Percentiles rank a stretch among this genome's conserved stretches.
Evolutionary conservation across 108 stramenopile species (phyloP).

Genomic region (Cyclotella baltica): DNA sequence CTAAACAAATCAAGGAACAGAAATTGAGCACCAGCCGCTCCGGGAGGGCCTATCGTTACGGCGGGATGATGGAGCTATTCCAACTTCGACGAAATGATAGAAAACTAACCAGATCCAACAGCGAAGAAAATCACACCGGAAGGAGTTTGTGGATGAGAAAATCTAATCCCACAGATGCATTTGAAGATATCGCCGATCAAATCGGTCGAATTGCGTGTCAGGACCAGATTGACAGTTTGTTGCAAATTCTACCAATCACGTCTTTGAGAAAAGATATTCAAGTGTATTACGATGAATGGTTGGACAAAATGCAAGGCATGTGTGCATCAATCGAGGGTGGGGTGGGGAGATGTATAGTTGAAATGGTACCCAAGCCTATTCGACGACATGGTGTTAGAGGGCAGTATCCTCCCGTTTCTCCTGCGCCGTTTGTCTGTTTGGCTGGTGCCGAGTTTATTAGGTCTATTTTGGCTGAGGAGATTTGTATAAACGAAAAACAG

Average conservation of each 20-base stretch:
- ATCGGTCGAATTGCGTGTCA: conserved; percentile 34
- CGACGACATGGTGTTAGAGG: conserved; percentile 29
- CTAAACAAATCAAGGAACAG: background rate
- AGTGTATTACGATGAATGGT: conserved; percentile 64
- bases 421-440: conserved; percentile 34
- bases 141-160: conserved; percentile 14
- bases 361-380: conserved; percentile 66
- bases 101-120: conserved; percentile 19
- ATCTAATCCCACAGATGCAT: conserved; percentile 20
- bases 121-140: conserved; percentile 7
- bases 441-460: conserved; percentile 51
- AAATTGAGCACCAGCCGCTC: conserved; percentile 8
- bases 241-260: conserved; percentile 61
- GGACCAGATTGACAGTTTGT: conserved; percentile 38
- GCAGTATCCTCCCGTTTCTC: conserved; percentile 46
- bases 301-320: conserved; percentile 44
- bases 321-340: conserved; percentile 55
- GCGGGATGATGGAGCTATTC: conserved; percentile 63
- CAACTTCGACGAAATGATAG: conserved; percentile 53
- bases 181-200: conserved; percentile 34
- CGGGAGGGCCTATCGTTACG: conserved; percentile 33
- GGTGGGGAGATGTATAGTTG: conserved; percentile 64
- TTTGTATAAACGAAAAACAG: too few species aligned
- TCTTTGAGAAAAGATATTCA: conserved; percentile 62
- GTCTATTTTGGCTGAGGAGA: conserved; percentile 25